Evolutionary conservation across 176 grass and related monocot species (phyloP).

Genomic region (Zoysia pacifica): DNA sequence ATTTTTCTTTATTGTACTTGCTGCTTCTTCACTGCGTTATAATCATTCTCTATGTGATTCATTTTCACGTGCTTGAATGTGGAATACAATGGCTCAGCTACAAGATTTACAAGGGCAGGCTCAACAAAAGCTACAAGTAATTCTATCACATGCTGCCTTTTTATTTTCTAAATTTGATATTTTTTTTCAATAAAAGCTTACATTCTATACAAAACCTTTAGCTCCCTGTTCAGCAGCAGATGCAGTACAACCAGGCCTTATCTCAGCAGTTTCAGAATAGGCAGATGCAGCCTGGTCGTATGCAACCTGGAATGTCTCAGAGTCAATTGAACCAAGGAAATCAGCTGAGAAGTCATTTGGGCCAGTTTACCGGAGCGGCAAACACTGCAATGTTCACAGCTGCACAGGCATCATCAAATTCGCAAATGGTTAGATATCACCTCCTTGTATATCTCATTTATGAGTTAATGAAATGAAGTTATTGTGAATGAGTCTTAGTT

Average conservation of each 20-base stretch:
- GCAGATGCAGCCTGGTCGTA: slow-evolving; percentile 65
- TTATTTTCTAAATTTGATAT: slow-evolving; percentile 20
- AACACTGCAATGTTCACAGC: slow-evolving; percentile 83
- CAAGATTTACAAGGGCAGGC: slow-evolving; percentile 84
- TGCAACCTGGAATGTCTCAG: slow-evolving; percentile 78
- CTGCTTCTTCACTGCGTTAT: background rate
- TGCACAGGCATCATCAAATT: slow-evolving; percentile 86
- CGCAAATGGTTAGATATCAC: slow-evolving; percentile 74
- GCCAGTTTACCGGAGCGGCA: slow-evolving; percentile 74
- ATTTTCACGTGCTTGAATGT: slow-evolving; percentile 33
- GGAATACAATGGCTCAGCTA: slow-evolving; percentile 81
- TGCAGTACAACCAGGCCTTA: slow-evolving; percentile 81
- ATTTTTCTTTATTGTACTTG: slow-evolving; percentile 2
- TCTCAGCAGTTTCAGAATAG: slow-evolving; percentile 91
- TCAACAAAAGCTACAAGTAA: slow-evolving; percentile 88
- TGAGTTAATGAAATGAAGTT: slow-evolving; percentile 29
- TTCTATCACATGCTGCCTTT: slow-evolving; percentile 22
- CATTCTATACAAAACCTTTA: slow-evolving; percentile 32
- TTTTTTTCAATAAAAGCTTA: slow-evolving; percentile 15
- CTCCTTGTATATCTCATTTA: slow-evolving; percentile 13
- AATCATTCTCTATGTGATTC: background rate
- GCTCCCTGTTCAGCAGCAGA: slow-evolving; percentile 74
- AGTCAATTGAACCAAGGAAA: slow-evolving; percentile 86
- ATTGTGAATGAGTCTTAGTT: slow-evolving; percentile 10
- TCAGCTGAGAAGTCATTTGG: slow-evolving; percentile 80